Base-by-base conservation (phyloP, 805 yeast species). In the Ogataea paraovalis region DNA sequence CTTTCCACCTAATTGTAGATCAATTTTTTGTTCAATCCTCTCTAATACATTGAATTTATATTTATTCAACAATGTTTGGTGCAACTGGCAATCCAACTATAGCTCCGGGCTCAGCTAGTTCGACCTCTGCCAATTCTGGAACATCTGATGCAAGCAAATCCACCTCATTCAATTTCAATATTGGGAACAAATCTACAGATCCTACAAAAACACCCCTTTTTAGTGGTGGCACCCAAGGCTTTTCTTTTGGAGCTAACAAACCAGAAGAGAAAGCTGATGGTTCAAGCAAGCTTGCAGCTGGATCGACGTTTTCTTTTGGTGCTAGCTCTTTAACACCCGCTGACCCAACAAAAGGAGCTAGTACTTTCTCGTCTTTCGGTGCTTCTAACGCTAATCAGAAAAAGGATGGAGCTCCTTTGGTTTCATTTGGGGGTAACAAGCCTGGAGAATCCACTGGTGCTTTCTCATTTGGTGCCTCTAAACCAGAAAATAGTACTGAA, bases 281-380 rank as follows among this genome's bases (percentile, higher is more conserved):
- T 10, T 14, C 39, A 8, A 13, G 23, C 9, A 19, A 19, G 19
- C 25, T 23, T 19, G 4, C 39, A 4, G n/a, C n/a, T n/a, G n/a
- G n/a, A n/a, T n/a, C n/a, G n/a, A n/a, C n/a, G 8, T 37, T 19
- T 20, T 20, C 18, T 37, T 23, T 23, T 22, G 30, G 19, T 39
- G 28, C 19, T 19, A 22, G 13, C 28, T 10, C 28, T 10, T 25
- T 25, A 10, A 25, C 6, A 7, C 10, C 28, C 6, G 10, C 28
- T 25, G 28, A 25, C 10, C 28, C 28, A 25, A 7, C 28, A 25
- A 25, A 25, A 25, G 6, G 9, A 25, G 28, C 28, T 25, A 25
- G 28, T 10, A 6, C 28, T 7, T 25, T 25, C 10, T 42, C 48
- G 21, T n/a, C 40, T 2, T 45, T 47, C 39, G 52, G 52, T 21